Evolutionary conservation across 1,284 basidiomycete genomes (phyloP), one percentile per base, ranked within the genome.

Genomic region (Xerocomus minutiporus): DNA sequence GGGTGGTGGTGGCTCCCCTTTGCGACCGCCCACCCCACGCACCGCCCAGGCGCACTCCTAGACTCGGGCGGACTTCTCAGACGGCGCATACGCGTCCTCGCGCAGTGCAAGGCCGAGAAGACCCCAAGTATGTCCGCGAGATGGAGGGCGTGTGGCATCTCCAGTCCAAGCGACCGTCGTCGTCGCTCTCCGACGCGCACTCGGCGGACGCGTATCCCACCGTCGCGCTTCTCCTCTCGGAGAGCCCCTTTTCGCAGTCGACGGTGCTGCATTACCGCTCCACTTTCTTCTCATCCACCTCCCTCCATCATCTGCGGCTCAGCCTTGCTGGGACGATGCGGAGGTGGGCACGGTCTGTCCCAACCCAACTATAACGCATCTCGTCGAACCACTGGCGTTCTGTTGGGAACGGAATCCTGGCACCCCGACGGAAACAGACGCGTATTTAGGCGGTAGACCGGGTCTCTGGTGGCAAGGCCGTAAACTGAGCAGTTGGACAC

Each of bases 1-100:
- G 93, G 93, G 2, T 95, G 91, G 90, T 96, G 93, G 93, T 90
- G 85, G 82, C 73, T 94, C 2, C 90, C 91, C 12, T 60, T 55
- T 53, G 61, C 57, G 0, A 34, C 52, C 0, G 29, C 51, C 31
- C n/a, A n/a, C n/a, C 41, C 41, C 8, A n/a, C n/a, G 7, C 43
- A 39, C 9, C 51, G 9, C 7, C 28, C 54, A 17, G 45, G 53
- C 1, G 55, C 57, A 26, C 26, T 65, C 2, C 36, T 48, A 12
- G 47, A 56, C 46, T 9, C 58, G 3, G 46, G 58, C 12, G 67
- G 73, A 26, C 64, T 58, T 1, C 36, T 54, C 4, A 64, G 72
- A 12, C 58, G 65, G 31, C 75, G 88, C 0, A 60, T 93, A 1
- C 84, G 92, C 34, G 78, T 96, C n/a, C 63, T 95, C 15, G 91